phyloP scores from a whole-genome alignment of 2,329 filamentous ascomycete species.

The Colletotrichum godetiae region DNA sequence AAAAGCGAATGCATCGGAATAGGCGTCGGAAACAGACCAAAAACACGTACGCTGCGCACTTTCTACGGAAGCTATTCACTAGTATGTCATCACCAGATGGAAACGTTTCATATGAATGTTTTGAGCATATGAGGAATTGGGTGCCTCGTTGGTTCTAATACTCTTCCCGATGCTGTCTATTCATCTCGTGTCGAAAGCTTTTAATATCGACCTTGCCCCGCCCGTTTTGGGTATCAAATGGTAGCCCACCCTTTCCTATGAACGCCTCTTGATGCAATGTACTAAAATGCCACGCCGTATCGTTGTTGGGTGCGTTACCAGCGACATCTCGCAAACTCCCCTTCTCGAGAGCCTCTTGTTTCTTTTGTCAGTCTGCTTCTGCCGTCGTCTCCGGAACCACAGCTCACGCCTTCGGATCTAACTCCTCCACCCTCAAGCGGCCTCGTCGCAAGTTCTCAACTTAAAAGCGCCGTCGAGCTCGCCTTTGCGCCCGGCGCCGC shows the following conservation, averaged over 20 bases:
- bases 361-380: no score
- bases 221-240: constrained; percentile 29
- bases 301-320: neutral
- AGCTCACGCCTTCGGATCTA: neutral
- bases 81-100: neutral
- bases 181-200: neutral
- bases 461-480: neutral
- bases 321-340: neutral
- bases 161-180: constrained; percentile 1
- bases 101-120: neutral
- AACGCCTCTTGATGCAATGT: constrained; percentile 22
- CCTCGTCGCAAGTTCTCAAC: no score
- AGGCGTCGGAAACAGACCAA: neutral
- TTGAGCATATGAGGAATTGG: neutral
- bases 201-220: neutral
- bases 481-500: constrained; percentile 40
- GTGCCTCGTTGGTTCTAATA: neutral
- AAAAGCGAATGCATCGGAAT: constrained; percentile 15
- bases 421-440: no score
- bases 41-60: neutral
- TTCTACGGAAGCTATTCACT: no score
- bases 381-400: neutral
- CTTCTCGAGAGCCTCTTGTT: no score
- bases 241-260: neutral
- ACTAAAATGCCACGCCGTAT: neutral